Base-by-base conservation (phyloP, 139 green algal genomes). In the Closterium sp. region DNA sequence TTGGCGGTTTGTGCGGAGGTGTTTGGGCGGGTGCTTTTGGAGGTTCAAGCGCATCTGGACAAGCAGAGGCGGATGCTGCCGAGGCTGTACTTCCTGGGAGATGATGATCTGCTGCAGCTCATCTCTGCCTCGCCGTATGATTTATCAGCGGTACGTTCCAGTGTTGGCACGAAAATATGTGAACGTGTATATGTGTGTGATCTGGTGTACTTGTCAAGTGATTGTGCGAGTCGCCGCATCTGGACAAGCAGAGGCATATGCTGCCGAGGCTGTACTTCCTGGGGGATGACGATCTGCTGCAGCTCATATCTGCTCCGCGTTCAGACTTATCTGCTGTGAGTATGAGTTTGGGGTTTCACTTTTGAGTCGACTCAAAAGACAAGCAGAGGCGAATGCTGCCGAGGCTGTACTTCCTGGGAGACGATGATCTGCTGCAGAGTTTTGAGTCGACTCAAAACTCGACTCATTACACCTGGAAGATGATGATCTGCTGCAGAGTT, bases 21-120 rank as follows among this genome's bases (percentile, higher is more conserved):
- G 62, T 79, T 79, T 79, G 62, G 62, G 62, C 62, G 62, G 62
- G 62, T 79, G 62, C 19, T 79, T 22, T 22, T 79, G 62, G 62
- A 79, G 19, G 62, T 79, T 79, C 62, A 79, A 13, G 62, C 62
- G 11, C 62, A 79, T 79, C 85, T 93, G 86, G 91, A 93, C 88
- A 29, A 31, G n/a, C 91, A 94, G 89, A 91, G 91, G 29, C 29
- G 45, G 24, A 29, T 32, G 34, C 93, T 94, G 17, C 91, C 92
- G 22, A 93, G 95, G 17, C 97, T 98, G 91, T 98, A 98, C 95
- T 98, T 98, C 93, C 93, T 98, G 86, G 97, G 97, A 28, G 97
- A 98, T 92, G 97, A 98, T 87, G 97, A 98, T 92, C 91, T 98
- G 86, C 95, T 98, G 92, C n/a, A 86, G 88, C 38, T 90, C 62